phyloP scores from a whole-genome alignment of 345 rosid species.

The Theobroma cacao region DNA sequence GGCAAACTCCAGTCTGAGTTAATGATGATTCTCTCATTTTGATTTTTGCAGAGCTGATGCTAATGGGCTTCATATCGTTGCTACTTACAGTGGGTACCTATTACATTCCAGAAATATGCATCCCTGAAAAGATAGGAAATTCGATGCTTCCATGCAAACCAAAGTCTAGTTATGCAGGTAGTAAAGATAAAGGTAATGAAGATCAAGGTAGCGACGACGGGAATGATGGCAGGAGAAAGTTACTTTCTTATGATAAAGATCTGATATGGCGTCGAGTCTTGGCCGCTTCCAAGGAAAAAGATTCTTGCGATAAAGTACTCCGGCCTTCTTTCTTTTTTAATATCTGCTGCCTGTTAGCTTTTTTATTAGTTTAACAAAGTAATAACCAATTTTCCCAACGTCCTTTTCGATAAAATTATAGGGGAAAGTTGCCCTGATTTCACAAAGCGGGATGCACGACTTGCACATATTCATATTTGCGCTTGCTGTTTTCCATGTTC shows the following conservation, averaged over 20 bases:
- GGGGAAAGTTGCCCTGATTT: conserved; percentile 43
- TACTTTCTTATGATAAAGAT: conserved; percentile 30
- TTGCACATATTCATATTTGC: conserved; percentile 62
- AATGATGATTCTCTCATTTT: neutral
- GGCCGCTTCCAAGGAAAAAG: conserved; percentile 24
- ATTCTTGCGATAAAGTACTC: conserved; percentile 30
- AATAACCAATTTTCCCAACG: neutral
- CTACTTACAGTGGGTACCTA: conserved; percentile 43
- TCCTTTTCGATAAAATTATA: neutral
- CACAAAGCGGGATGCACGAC: conserved; percentile 53
- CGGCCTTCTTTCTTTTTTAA: neutral
- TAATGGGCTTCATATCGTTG: conserved; percentile 62
- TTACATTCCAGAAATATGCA: conserved; percentile 42
- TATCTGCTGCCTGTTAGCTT: neutral
- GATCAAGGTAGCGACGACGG: neutral
- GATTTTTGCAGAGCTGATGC: conserved; percentile 51
- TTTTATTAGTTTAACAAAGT: neutral
- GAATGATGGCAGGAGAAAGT: conserved; percentile 24
- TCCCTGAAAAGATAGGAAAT: conserved; percentile 32
- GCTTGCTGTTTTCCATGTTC: conserved; percentile 58
- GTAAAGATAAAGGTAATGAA: neutral
- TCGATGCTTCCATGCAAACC: conserved; percentile 56
- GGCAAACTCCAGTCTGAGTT: neutral
- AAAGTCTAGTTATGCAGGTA: neutral
- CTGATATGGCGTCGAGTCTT: conserved; percentile 35